phyloP scores from a whole-genome alignment of 1,139 yeast species.

The Kodamaea alishanica region DNA sequence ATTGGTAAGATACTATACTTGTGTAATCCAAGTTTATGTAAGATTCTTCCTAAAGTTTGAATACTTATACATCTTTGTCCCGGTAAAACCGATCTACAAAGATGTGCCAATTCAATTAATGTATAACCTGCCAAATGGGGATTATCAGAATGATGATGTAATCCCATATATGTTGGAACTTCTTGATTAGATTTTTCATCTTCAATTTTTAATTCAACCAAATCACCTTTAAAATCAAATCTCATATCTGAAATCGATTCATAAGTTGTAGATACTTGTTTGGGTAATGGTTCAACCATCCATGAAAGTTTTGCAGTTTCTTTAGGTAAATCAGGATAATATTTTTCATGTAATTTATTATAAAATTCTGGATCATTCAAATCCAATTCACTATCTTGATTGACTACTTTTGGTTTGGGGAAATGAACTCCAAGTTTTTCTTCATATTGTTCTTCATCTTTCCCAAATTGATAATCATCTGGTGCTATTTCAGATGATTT shows the following conservation, averaged over 20 bases:
- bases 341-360: constrained; percentile 76
- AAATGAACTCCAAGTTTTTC: constrained; percentile 52
- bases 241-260: constrained; percentile 69
- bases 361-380: constrained; percentile 74
- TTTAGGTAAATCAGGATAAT: constrained; percentile 82
- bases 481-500: constrained; percentile 30
- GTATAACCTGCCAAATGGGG: constrained; percentile 95
- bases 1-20: constrained; percentile 52
- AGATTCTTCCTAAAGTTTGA: constrained; percentile 79
- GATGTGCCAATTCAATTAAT: constrained; percentile 71
- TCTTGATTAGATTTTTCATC: constrained; percentile 36
- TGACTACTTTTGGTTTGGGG: constrained; percentile 44
- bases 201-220: constrained; percentile 49
- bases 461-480: constrained; percentile 42
- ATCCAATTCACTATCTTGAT: constrained; percentile 40
- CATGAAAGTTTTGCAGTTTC: constrained; percentile 83
- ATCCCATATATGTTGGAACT: constrained; percentile 60
- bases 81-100: constrained; percentile 73
- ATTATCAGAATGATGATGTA: constrained; percentile 87
- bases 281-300: constrained; percentile 72
- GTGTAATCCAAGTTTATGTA: constrained; percentile 73
- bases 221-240: constrained; percentile 82
- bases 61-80: constrained; percentile 86
- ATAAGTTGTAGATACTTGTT: constrained; percentile 43
- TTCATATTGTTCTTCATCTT: constrained; percentile 32